phyloP scores from a whole-genome alignment of 768 basidiomycete species.

The Amanita pallidorosea region DNA sequence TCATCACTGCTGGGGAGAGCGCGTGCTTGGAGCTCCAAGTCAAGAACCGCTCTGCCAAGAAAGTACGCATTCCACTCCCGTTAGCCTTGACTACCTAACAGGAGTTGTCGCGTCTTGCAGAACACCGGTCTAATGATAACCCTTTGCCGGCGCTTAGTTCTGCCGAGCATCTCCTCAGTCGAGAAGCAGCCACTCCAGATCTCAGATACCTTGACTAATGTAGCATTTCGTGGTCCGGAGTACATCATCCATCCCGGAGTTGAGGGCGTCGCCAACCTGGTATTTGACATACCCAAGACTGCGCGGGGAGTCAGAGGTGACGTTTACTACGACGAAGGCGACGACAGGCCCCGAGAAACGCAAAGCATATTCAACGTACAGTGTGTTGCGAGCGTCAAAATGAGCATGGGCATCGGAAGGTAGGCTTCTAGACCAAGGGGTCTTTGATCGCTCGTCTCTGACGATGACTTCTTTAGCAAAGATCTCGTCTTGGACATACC shows the following conservation, averaged over 20 bases:
- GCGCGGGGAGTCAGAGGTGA: constrained; percentile 61
- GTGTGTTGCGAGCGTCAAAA: constrained; percentile 49
- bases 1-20: constrained; percentile 57
- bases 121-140: constrained; percentile 57
- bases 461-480: constrained; percentile 35
- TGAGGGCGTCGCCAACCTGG: constrained; percentile 71
- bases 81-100: constrained; percentile 3
- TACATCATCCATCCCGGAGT: constrained; percentile 64
- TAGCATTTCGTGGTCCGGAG: constrained; percentile 65
- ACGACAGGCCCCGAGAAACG: constrained; percentile 25
- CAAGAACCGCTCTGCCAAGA: constrained; percentile 74
- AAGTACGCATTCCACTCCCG: constrained; percentile 31
- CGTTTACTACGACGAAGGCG: constrained; percentile 32
- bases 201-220: constrained; percentile 56
- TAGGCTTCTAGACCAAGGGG: constrained; percentile 17
- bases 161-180: constrained; percentile 30
- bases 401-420: constrained; percentile 67
- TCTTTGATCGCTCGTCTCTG: not conserved
- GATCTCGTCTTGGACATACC: constrained; percentile 59
- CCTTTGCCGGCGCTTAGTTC: constrained; percentile 47
- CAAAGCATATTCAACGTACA: constrained; percentile 61
- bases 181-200: constrained; percentile 45
- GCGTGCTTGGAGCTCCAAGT: constrained; percentile 69
- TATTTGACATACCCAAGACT: constrained; percentile 65
- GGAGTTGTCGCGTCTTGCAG: constrained; percentile 21